Percentiles rank a stretch among this genome's conserved stretches.
These are phyloP conservation scores for Stromatinia cepivora DNA, from an alignment of 2,329 filamentous ascomycete genomes.

Conservation along the genomic window DNA sequence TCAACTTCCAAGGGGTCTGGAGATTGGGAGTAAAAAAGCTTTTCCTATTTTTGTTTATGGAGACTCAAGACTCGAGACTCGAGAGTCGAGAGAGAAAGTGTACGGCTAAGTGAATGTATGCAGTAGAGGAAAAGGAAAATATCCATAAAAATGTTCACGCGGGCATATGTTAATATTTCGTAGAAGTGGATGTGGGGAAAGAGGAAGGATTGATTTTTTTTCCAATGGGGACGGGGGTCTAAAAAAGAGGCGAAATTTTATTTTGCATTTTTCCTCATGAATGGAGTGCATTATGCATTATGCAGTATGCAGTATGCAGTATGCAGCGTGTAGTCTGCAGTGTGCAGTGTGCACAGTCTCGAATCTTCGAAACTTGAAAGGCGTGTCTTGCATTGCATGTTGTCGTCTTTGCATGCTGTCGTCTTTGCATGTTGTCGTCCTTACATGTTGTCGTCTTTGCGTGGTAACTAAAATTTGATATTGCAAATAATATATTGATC, in stretches of 20 bases:
- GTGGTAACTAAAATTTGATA: not conserved
- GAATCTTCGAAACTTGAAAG: not conserved
- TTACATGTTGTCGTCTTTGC: not conserved
- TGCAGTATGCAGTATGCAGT: too few species aligned
- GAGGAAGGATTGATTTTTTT: not conserved
- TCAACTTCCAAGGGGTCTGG: not conserved
- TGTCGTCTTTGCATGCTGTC: not conserved
- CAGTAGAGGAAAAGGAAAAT: not conserved
- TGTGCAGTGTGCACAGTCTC: not conserved
- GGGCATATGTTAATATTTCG: conserved; percentile 1
- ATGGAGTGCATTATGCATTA: too few species aligned
- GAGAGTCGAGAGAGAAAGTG: too few species aligned
- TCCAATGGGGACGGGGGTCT: not conserved
- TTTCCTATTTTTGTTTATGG: too few species aligned
- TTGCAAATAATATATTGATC: not conserved
- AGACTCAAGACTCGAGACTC: too few species aligned
- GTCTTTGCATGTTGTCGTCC: not conserved
- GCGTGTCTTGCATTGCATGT: conserved; percentile 2
- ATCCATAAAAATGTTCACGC: conserved; percentile 13
- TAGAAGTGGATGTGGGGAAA: not conserved
- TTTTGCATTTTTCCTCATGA: not conserved
- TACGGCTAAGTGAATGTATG: not conserved
- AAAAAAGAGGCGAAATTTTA: conserved; percentile 3
- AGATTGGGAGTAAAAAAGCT: not conserved
- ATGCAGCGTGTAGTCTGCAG: not conserved